These are phyloP conservation scores for Moricandia arvensis DNA, from an alignment of 345 rosid species.

Conservation along the genomic window DNA sequence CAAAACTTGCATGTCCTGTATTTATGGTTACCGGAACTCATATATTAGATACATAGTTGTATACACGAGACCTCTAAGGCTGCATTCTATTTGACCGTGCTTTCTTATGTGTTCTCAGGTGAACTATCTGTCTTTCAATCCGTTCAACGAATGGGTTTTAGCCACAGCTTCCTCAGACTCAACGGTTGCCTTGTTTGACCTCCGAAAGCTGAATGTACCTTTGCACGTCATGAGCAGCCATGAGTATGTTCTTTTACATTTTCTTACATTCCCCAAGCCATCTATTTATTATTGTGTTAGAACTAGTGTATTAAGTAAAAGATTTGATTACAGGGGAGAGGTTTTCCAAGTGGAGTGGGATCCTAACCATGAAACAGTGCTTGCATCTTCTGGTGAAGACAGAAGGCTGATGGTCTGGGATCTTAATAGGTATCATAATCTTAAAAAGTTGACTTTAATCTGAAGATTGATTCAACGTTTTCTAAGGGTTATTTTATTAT, in stretches of 20 bases:
- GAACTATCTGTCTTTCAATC: conserved; percentile 86
- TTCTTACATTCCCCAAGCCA: too few relatives aligned
- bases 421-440: conserved; percentile 63
- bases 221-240: conserved; percentile 76
- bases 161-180: conserved; percentile 95
- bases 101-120: too few relatives aligned
- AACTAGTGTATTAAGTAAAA: too few relatives aligned
- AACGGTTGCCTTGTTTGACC: conserved; percentile 75
- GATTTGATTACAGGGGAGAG: conserved; percentile 47
- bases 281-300: too few relatives aligned
- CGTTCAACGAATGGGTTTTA: conserved; percentile 76
- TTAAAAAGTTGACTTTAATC: background rate
- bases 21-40: background rate
- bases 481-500: background rate
- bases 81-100: background rate
- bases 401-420: conserved; percentile 95
- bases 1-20: background rate
- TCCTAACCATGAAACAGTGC: conserved; percentile 88
- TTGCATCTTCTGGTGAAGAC: conserved; percentile 91
- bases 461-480: background rate
- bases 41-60: background rate
- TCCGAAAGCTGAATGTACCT: conserved; percentile 64
- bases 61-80: background rate
- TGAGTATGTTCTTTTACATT: conserved; percentile 44
- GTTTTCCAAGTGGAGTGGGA: conserved; percentile 99